These are phyloP conservation scores for Sporothrix dimorphospora DNA, from an alignment of 2,329 filamentous ascomycete genomes.

Conservation along the genomic window DNA sequence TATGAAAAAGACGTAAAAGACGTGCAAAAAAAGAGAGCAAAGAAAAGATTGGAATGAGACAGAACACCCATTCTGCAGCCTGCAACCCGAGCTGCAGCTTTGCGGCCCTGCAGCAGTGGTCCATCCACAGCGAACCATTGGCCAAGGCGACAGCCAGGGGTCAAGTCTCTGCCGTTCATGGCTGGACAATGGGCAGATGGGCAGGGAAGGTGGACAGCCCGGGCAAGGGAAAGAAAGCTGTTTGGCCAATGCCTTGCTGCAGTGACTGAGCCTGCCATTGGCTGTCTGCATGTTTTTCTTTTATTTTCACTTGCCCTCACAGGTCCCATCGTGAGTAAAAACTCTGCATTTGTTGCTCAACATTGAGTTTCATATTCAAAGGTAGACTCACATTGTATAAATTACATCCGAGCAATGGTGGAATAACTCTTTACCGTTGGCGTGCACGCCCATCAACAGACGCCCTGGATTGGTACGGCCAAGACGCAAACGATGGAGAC, in stretches of 20 bases:
- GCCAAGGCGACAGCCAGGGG: not conserved
- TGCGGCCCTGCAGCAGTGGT: not conserved
- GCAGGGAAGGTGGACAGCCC: not conserved
- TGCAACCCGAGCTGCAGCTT: not conserved
- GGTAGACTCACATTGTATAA: too few relatives aligned
- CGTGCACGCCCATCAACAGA: not conserved
- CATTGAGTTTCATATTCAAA: not conserved
- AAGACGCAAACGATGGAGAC: not conserved
- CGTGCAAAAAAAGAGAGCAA: not conserved
- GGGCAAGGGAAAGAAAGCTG: not conserved
- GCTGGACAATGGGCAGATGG: not conserved
- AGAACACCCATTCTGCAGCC: not conserved
- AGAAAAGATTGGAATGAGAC: not conserved
- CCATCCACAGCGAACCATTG: not conserved
- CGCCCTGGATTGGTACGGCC: not conserved
- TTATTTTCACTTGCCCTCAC: not conserved
- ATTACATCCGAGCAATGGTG: not conserved
- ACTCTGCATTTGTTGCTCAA: not conserved
- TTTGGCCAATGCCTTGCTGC: conserved; percentile 16
- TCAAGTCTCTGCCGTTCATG: not conserved
- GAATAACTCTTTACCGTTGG: not conserved
- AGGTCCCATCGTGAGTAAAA: not conserved
- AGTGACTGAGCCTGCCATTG: conserved; percentile 8
- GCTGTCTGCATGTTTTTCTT: not conserved
- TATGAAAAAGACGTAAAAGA: not conserved